Base-by-base conservation (phyloP, 345 rosid genomes). In the Syzygium aqueum region DNA sequence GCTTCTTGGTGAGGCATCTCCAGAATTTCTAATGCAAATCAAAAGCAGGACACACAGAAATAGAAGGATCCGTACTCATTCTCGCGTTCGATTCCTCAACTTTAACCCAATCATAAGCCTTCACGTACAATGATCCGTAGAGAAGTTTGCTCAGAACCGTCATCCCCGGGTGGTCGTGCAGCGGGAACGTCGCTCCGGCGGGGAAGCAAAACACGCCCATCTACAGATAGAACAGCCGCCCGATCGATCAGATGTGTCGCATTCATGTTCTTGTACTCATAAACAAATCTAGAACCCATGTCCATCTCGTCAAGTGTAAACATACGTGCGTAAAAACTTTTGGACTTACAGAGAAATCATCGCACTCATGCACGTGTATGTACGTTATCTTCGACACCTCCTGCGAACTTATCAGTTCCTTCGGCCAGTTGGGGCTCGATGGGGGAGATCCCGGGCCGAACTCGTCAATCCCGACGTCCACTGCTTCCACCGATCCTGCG, bases 131-230 rank as follows among this genome's bases (percentile, higher is more conserved):
- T n/a, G 94, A 90, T 19, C 94, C 94, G 53, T 91, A 93, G 49
- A 93, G 89, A 12, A 93, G 89, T 88, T 90, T 93, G 93, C 91
- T 91, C n/a, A 93, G 87, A 28, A 93, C 94, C 2, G 93, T 93
- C 93, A 92, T 92, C 43, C 90, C 92, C 13, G 92, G 93, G 83
- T 92, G 94, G 87, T 93, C 92, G 85, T 93, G 94, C 50, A 93
- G 93, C 19, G 94, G 93, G 67, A 93, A 63, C 12, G 85, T 84
- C 40, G 54, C 86, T 17, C 90, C 89, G 5, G 92, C 91, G 21
- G 93, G 93, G 77, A 93, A 86, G 91, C 92, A 91, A 83, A 93
- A 93, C 17, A 93, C 57, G 13, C 93, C 93, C 2, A 93, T 87
- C 94, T 93, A 87, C 87, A 21, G 78, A 52, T 33, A 50, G 59